phyloP scores from a whole-genome alignment of 23 red algal genomes.

The Porphyridium purpureum region DNA sequence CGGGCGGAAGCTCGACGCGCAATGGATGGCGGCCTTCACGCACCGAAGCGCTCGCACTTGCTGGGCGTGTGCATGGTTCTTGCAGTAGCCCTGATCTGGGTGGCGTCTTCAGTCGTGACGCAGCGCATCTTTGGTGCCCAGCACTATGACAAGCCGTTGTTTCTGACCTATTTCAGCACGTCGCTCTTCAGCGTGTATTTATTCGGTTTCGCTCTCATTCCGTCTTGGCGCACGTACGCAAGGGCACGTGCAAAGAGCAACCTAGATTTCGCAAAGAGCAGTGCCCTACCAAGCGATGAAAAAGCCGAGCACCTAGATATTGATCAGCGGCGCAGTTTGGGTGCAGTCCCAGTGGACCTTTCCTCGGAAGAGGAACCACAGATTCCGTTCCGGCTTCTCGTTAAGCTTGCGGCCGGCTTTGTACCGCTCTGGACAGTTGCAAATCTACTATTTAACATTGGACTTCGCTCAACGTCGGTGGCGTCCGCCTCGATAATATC shows the following conservation, averaged over 20 bases:
- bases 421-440: constrained; percentile 55
- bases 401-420: constrained; percentile 9
- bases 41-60: constrained; percentile 3
- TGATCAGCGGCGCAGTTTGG: background rate
- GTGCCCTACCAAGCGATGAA: constrained; percentile 1
- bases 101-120: constrained; percentile 53
- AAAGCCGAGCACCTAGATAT: background rate
- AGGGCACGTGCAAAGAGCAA: no score
- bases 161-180: constrained; percentile 59
- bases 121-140: constrained; percentile 36
- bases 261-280: no score
- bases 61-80: constrained; percentile 44
- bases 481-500: constrained; percentile 72
- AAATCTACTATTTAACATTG: constrained; percentile 56
- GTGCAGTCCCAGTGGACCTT: background rate
- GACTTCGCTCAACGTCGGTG: constrained; percentile 57
- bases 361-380: background rate
- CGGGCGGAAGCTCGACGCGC: no score
- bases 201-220: constrained; percentile 14
- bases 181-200: constrained; percentile 60
- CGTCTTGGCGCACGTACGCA: constrained; percentile 17
- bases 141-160: constrained; percentile 48
- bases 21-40: no score
- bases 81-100: constrained; percentile 73
- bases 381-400: constrained; percentile 1